Percentiles rank a stretch among this genome's conserved stretches.
These are phyloP conservation scores for Dactylonectria estremocensis DNA, from an alignment of 2,329 filamentous ascomycete species.

Conservation along the genomic window DNA sequence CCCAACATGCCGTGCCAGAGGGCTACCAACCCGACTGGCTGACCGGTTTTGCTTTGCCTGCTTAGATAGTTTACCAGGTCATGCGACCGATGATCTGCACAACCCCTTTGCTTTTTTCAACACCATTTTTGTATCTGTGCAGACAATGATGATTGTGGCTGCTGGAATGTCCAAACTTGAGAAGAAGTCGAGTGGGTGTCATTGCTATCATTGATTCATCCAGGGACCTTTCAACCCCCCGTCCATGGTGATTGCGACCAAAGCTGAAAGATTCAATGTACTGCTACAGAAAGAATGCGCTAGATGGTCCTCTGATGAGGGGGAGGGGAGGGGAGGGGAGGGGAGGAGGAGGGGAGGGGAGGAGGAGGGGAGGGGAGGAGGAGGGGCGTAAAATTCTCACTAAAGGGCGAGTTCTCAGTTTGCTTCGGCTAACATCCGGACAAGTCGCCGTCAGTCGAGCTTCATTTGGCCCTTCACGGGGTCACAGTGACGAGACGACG, in stretches of 20 bases:
- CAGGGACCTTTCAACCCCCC: conserved; percentile 26
- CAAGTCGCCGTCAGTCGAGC: not conserved
- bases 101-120: conserved; percentile 9
- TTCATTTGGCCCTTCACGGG: not conserved
- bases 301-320: conserved; percentile 19
- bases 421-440: conserved; percentile 13
- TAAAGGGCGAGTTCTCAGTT: conserved; percentile 8
- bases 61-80: no score
- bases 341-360: no score
- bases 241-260: not conserved
- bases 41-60: conserved; percentile 21
- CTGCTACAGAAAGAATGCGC: conserved; percentile 20
- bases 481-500: not conserved
- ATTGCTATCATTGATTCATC: conserved; percentile 24
- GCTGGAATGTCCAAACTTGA: conserved; percentile 17
- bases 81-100: conserved; percentile 34
- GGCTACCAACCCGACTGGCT: conserved; percentile 7
- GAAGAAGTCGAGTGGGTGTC: conserved; percentile 22
- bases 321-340: conserved; percentile 2
- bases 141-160: conserved; percentile 17
- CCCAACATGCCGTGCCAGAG: not conserved
- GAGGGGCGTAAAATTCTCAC: conserved; percentile 7
- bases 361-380: not conserved
- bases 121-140: conserved; percentile 2
- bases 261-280: conserved; percentile 18